These are phyloP conservation scores for Liriodendron chinense DNA, from an alignment of 164 flowering plant species.

Conservation along the genomic window DNA sequence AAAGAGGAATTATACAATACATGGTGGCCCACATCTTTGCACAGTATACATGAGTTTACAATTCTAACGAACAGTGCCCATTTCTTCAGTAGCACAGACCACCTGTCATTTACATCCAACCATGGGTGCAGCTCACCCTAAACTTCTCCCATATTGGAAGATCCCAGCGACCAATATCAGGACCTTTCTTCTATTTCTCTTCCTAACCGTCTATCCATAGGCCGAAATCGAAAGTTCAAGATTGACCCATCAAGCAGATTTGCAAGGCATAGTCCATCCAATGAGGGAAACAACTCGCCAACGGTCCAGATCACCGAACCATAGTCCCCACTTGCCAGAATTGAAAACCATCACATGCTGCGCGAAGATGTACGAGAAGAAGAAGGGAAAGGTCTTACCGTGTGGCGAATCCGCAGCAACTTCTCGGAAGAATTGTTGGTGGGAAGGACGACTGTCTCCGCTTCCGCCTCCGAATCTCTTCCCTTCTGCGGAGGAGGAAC, in stretches of 20 bases:
- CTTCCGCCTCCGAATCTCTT: conserved; percentile 6
- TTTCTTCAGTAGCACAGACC: too few relatives aligned
- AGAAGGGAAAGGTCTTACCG: conserved; percentile 35
- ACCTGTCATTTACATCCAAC: too few relatives aligned
- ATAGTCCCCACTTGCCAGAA: background rate
- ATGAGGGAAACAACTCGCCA: background rate
- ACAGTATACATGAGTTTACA: too few relatives aligned
- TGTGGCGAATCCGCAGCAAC: conserved; percentile 75
- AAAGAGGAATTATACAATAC: too few relatives aligned
- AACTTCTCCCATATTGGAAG: too few relatives aligned
- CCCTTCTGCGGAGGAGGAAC: background rate
- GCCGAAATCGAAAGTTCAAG: background rate
- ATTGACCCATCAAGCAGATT: background rate
- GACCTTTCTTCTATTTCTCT: too few relatives aligned
- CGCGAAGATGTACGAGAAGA: background rate
- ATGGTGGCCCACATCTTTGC: too few relatives aligned
- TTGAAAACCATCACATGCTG: background rate
- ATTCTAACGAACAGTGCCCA: too few relatives aligned
- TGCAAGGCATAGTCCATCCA: background rate
- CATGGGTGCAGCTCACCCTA: too few relatives aligned
- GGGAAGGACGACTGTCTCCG: conserved; percentile 56
- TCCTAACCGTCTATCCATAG: too few relatives aligned
- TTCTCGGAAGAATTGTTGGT: conserved; percentile 70
- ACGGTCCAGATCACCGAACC: background rate
- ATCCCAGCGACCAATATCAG: too few relatives aligned